Evolutionary conservation across 371 early-diverging fungal species (phyloP).

Genomic region (Syncephalastrum racemosum): DNA sequence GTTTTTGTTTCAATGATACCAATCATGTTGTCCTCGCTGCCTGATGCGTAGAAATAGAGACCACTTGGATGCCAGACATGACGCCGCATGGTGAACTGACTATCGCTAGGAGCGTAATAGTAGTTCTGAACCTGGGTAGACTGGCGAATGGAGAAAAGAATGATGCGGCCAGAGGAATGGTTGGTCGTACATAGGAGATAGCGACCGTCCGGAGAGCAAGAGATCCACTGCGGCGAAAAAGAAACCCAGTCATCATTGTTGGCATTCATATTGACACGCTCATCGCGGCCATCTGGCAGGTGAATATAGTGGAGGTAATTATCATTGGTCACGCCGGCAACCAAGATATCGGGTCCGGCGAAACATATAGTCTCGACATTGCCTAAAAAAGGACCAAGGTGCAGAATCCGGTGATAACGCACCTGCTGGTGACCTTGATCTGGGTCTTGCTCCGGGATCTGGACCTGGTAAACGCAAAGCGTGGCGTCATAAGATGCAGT

Average conservation of each 20-base stretch:
- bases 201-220: slow-evolving; percentile 53
- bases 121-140: slow-evolving; percentile 60
- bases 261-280: slow-evolving; percentile 69
- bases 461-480: slow-evolving; percentile 54
- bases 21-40: slow-evolving; percentile 61
- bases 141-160: slow-evolving; percentile 56
- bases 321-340: slow-evolving; percentile 69
- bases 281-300: slow-evolving; percentile 27
- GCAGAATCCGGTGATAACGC: slow-evolving; percentile 24
- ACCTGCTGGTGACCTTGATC: slow-evolving; percentile 5
- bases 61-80: slow-evolving; percentile 68
- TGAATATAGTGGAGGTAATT: slow-evolving; percentile 73
- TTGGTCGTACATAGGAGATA: slow-evolving; percentile 73
- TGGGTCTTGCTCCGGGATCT: neutral
- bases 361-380: slow-evolving; percentile 65
- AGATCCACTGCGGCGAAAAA: slow-evolving; percentile 72
- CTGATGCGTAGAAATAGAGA: slow-evolving; percentile 64
- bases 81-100: slow-evolving; percentile 54
- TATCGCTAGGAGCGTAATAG: slow-evolving; percentile 64
- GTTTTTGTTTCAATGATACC: slow-evolving; percentile 63
- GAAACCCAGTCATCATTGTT: slow-evolving; percentile 84
- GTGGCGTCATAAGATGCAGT: slow-evolving; percentile 76
- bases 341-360: slow-evolving; percentile 39
- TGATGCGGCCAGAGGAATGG: slow-evolving; percentile 66
- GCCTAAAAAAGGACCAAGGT: slow-evolving; percentile 50